Evolutionary conservation across 2,329 filamentous ascomycete species (phyloP), one percentile per base, ranked within the genome.

Genomic region (Apiospora hydei): DNA sequence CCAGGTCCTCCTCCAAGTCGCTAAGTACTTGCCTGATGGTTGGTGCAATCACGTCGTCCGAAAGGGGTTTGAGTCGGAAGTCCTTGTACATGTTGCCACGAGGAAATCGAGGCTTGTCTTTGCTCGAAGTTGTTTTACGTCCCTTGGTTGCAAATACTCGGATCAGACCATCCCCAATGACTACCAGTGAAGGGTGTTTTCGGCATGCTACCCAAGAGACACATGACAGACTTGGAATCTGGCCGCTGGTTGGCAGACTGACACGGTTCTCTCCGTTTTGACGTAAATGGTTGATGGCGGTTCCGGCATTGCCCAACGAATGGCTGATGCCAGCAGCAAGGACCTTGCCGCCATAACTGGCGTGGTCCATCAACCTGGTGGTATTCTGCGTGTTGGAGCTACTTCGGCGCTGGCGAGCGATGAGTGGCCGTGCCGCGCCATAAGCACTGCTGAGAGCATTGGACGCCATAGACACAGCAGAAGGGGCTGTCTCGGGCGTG

Each of bases 251-350:
- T 14, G 92, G 93, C 43, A 94, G 84, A 66, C 92, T 89, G 57
- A 95, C 88, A 74, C 94, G 89, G 80, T 94, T 94, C 79, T 94
- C 93, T 14, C 91, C 91, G 0, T 90, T 93, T 76, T 94, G 92
- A 67, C 93, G 90, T 72, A 95, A 88, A 75, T 93, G 90, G 75
- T 87, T 92, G 80, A 93, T 90, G 61, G 88, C 88, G 18, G 87
- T 90, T 71, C 91, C 92, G n/a, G 92, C 93, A 79, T 92, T 92
- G 53, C 91, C 92, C 41, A 94, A 88, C 4, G 93, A 94, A 79
- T 90, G 91, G 79, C 90, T 93, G 74, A 95, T 91, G 66, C 92
- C 92, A 69, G 91, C 91, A 71, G 92, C 92, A 71, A 95, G 88
- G 34, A 90, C 91, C 79, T 92, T 91, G 34, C 91, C 90, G 14